Conservation (phyloP, 495 filamentous ascomycete species). For the Annulohypoxylon bovei region DNA sequence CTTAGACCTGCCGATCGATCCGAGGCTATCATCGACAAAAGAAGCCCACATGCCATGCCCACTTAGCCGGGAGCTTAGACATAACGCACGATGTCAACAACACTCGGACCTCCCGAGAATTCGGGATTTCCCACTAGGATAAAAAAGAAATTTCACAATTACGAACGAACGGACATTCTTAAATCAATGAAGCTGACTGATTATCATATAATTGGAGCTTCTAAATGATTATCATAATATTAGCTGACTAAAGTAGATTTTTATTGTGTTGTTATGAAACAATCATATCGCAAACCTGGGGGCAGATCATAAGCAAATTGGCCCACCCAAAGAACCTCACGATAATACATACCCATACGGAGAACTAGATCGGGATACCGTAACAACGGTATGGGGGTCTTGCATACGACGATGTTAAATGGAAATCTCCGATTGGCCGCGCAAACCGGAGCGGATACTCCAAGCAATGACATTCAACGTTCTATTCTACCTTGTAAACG, state of each 20-base stretch:
- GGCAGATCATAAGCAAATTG: conserved; percentile 4
- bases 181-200: background rate
- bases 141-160: background rate
- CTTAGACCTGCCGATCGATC: conserved; percentile 9
- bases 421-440: conserved; percentile 40
- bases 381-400: conserved; percentile 20
- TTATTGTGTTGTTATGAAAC: background rate
- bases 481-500: conserved; percentile 2
- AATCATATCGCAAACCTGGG: background rate
- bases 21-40: background rate
- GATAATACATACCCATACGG: conserved; percentile 38
- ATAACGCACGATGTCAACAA: background rate
- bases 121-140: conserved; percentile 10
- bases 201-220: background rate
- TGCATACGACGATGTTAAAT: conserved; percentile 36
- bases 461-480: conserved; percentile 20
- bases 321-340: conserved; percentile 17
- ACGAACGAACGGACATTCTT: background rate
- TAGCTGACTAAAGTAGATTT: background rate
- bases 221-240: background rate
- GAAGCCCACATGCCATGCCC: no score
- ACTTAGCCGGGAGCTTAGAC: conserved; percentile 5
- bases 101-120: background rate
- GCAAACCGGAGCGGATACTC: conserved; percentile 27
- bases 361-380: conserved; percentile 17